Evolutionary conservation across 2,329 filamentous ascomycete species (phyloP).

Genomic region (Aspergillus fumigatiaffinis): DNA sequence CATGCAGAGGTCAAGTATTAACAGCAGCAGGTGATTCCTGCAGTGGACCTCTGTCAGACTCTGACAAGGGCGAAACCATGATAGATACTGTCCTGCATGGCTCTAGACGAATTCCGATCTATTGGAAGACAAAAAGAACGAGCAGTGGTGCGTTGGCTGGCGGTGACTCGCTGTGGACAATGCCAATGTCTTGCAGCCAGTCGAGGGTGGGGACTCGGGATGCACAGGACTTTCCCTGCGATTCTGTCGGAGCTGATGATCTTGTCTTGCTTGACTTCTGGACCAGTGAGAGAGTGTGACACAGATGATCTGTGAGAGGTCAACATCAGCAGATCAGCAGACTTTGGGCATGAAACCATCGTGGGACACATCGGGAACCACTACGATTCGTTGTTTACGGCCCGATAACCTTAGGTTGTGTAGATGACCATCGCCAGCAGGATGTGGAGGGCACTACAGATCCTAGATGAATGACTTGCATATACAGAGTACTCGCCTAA

Average conservation of each 20-base stretch:
- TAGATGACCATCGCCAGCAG: background rate
- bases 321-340: background rate
- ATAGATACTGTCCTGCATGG: background rate
- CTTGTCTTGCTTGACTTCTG: background rate
- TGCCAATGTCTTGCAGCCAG: slow-evolving; percentile 9
- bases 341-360: background rate
- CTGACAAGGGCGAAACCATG: background rate
- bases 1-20: background rate
- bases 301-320: background rate
- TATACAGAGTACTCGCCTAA: background rate
- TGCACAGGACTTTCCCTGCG: background rate
- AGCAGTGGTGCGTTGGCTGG: slow-evolving; percentile 21
- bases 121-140: background rate
- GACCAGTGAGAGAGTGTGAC: background rate
- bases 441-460: background rate
- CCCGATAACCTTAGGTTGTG: background rate
- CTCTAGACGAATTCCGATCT: background rate
- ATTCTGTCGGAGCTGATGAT: background rate
- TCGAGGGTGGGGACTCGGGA: background rate
- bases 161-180: slow-evolving; percentile 18
- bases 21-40: background rate
- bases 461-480: background rate
- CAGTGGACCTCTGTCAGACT: background rate
- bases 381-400: background rate
- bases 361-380: background rate